A percentile compares a stretch with the other conserved stretches of the same genome.
Evolutionary conservation across 441 rosid species (phyloP).

Genomic region (Erodium moschatum): DNA sequence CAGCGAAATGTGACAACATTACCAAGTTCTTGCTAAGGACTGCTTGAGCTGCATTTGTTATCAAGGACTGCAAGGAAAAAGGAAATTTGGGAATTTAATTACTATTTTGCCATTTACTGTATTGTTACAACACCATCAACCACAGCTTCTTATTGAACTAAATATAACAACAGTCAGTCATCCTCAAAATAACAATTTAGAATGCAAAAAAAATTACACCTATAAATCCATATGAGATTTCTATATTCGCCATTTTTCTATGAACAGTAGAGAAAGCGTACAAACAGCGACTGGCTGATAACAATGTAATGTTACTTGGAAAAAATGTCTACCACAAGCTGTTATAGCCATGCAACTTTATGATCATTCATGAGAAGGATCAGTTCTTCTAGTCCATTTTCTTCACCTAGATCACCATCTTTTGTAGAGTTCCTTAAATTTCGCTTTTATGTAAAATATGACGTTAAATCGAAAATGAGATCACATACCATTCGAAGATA

Average conservation of each 20-base stretch:
- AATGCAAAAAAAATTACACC: no score
- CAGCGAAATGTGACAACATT: constrained; percentile 16
- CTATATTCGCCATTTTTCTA: not conserved
- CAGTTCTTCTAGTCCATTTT: no score
- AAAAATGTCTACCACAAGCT: not conserved
- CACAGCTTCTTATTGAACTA: not conserved
- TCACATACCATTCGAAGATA: not conserved
- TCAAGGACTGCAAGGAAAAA: constrained; percentile 40
- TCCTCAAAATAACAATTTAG: not conserved
- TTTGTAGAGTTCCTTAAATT: not conserved
- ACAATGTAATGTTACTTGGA: not conserved
- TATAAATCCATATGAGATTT: not conserved
- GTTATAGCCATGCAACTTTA: not conserved
- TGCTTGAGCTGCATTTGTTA: constrained; percentile 52
- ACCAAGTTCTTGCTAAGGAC: constrained; percentile 73
- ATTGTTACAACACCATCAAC: not conserved
- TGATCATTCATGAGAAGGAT: not conserved
- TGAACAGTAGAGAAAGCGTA: not conserved
- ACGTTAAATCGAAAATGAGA: not conserved
- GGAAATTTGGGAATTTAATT: constrained; percentile 16
- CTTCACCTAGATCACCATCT: not conserved
- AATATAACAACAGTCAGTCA: not conserved
- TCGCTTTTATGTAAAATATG: not conserved
- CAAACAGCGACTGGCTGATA: not conserved
- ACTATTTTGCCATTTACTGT: not conserved